Conservation (phyloP, 1,284 basidiomycete species). For the Ustilago curta region DNA sequence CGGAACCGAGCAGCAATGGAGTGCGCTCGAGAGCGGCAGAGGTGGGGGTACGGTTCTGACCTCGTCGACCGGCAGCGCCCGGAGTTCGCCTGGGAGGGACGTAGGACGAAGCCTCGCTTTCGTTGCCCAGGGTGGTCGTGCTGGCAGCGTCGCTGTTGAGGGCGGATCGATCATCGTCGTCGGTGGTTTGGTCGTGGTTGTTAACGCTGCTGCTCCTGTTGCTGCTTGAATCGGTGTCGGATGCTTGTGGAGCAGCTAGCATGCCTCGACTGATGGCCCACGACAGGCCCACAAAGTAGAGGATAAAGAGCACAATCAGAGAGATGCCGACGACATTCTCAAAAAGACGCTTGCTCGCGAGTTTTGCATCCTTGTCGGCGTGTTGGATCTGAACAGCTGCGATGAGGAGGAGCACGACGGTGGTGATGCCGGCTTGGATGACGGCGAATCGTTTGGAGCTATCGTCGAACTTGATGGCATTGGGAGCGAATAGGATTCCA, state of each 20-base stretch:
- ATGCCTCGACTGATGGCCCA: conserved; percentile 49
- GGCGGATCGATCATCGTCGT: conserved; percentile 19
- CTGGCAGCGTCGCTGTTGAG: conserved; percentile 29
- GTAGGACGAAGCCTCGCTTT: conserved; percentile 41
- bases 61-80: conserved; percentile 26
- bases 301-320: conserved; percentile 34
- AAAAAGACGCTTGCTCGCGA: conserved; percentile 31
- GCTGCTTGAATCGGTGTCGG: conserved; percentile 34
- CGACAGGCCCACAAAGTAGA: conserved; percentile 45
- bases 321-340: conserved; percentile 47
- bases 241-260: conserved; percentile 33
- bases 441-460: conserved; percentile 40
- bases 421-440: conserved; percentile 42
- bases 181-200: conserved; percentile 4
- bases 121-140: conserved; percentile 32
- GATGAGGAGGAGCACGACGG: conserved; percentile 33
- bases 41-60: conserved; percentile 30
- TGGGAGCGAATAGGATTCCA: conserved; percentile 37
- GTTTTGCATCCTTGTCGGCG: conserved; percentile 27
- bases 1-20: conserved; percentile 38
- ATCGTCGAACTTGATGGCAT: conserved; percentile 33
- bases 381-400: conserved; percentile 39
- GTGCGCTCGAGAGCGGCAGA: conserved; percentile 44
- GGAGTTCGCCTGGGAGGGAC: conserved; percentile 24
- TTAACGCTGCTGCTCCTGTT: conserved; percentile 6